Evolutionary conservation across 2,329 filamentous ascomycete species (phyloP).

Genomic region (Teratosphaeria zuluensis): DNA sequence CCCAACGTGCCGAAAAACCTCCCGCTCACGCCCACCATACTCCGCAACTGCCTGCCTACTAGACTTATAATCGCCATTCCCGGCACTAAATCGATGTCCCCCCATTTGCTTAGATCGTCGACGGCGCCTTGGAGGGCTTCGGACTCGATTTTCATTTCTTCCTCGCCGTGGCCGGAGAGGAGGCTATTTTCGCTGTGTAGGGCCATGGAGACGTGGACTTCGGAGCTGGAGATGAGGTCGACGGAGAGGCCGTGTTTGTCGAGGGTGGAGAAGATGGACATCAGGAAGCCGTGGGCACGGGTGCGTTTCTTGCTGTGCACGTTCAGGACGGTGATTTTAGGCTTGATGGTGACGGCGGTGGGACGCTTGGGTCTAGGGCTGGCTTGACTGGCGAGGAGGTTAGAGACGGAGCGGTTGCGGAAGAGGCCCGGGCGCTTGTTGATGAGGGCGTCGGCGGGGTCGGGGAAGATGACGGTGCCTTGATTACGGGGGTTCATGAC

Average conservation of each 20-base stretch:
- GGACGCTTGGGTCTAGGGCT: slow-evolving; percentile 30
- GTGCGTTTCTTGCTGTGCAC: slow-evolving; percentile 96
- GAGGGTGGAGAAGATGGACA: slow-evolving; percentile 83
- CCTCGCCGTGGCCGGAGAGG: slow-evolving; percentile 35
- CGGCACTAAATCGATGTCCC: slow-evolving; percentile 79
- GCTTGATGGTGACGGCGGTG: slow-evolving; percentile 84
- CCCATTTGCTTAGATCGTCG: slow-evolving; percentile 66
- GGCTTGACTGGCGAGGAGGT: slow-evolving; percentile 36
- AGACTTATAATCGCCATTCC: slow-evolving; percentile 94
- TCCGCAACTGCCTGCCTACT: slow-evolving; percentile 93
- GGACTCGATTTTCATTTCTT: slow-evolving; percentile 40
- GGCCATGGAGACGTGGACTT: slow-evolving; percentile 96
- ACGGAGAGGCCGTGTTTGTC: slow-evolving; percentile 82
- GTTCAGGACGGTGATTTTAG: slow-evolving; percentile 93
- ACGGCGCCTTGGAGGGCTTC: slow-evolving; percentile 44
- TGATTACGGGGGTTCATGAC: slow-evolving; percentile 54
- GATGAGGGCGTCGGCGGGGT: slow-evolving; percentile 48
- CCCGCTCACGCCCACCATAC: slow-evolving; percentile 86
- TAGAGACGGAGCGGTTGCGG: slow-evolving; percentile 35
- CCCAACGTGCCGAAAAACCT: slow-evolving; percentile 92
- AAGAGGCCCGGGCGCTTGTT: slow-evolving; percentile 43
- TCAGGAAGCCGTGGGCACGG: slow-evolving; percentile 91
- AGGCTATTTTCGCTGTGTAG: slow-evolving; percentile 67
- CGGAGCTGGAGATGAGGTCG: slow-evolving; percentile 89
- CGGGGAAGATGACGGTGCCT: slow-evolving; percentile 76